These are phyloP conservation scores for Mrakia blollopis DNA, from an alignment of 768 basidiomycete genomes.

Conservation along the genomic window DNA sequence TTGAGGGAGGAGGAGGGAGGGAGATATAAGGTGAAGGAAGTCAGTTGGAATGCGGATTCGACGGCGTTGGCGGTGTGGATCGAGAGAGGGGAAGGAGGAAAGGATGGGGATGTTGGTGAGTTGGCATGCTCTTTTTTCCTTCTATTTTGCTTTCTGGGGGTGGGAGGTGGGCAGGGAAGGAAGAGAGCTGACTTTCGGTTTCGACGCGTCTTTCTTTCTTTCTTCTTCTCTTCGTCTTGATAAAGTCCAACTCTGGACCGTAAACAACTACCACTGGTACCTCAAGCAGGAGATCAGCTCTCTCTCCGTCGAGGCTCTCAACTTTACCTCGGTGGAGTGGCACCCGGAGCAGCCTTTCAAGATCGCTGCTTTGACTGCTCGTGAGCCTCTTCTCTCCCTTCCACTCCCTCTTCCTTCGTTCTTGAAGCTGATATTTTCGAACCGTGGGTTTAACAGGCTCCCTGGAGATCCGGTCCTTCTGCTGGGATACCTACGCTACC, in stretches of 20 bases:
- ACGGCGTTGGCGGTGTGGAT: constrained; percentile 81
- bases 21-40: constrained; percentile 67
- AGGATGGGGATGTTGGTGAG: constrained; percentile 63
- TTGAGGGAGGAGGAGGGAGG: constrained; percentile 50
- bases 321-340: constrained; percentile 75
- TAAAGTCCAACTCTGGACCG: constrained; percentile 87
- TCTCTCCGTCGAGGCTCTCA: constrained; percentile 40
- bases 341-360: constrained; percentile 72
- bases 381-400: constrained; percentile 48
- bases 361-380: constrained; percentile 61
- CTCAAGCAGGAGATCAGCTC: constrained; percentile 79
- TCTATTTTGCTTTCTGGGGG: too few species aligned
- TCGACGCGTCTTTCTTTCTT: too few species aligned
- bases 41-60: constrained; percentile 85
- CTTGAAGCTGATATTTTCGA: constrained; percentile 5
- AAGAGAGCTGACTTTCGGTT: not conserved
- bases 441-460: constrained; percentile 46
- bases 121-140: not conserved
- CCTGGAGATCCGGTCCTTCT: constrained; percentile 56
- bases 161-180: too few species aligned
- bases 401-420: not conserved
- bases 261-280: constrained; percentile 95
- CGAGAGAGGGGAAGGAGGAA: constrained; percentile 50
- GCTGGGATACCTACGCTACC: constrained; percentile 74
- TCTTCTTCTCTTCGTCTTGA: too few species aligned